Percentiles rank a stretch among this genome's conserved stretches.
These are phyloP conservation scores for Neostapfia colusana DNA, from an alignment of 176 grass and related monocot species.

Conservation along the genomic window DNA sequence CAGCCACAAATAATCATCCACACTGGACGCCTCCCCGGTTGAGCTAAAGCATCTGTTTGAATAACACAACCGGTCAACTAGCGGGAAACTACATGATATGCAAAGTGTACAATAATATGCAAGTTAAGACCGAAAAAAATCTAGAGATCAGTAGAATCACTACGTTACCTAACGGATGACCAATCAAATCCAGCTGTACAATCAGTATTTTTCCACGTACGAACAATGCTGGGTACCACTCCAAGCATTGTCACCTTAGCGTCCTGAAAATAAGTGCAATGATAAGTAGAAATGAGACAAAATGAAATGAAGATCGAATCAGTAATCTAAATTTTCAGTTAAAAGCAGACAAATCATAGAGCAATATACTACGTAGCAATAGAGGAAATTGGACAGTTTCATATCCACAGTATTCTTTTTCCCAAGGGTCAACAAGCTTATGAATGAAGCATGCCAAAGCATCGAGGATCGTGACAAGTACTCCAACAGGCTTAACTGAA, in stretches of 20 bases:
- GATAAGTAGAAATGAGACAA: slow-evolving; percentile 11
- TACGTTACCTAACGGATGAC: slow-evolving; percentile 72
- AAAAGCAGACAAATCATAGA: slow-evolving; percentile 1
- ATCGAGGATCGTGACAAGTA: not conserved
- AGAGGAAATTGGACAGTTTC: slow-evolving; percentile 21
- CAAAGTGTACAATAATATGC: slow-evolving; percentile 7
- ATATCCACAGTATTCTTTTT: slow-evolving; percentile 26
- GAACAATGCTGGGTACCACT: slow-evolving; percentile 88
- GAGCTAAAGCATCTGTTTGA: slow-evolving; percentile 87
- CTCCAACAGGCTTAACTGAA: slow-evolving; percentile 2
- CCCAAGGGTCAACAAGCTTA: not conserved
- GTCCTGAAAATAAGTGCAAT: slow-evolving; percentile 56
- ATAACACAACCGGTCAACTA: not conserved
- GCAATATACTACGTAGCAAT: not conserved
- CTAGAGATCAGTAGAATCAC: not conserved
- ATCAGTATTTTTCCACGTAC: slow-evolving; percentile 83
- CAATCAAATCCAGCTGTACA: slow-evolving; percentile 85
- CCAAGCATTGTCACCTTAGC: slow-evolving; percentile 98
- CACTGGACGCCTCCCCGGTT: slow-evolving; percentile 88
- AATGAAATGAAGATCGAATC: not conserved
- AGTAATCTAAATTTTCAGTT: not conserved
- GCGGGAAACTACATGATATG: slow-evolving; percentile 35
- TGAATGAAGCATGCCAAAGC: not conserved
- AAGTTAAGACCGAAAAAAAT: slow-evolving; percentile 35
- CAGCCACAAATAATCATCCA: slow-evolving; percentile 97